Conservation (phyloP, 306 rosid genomes). For the Gynostemma pentaphyllum region DNA sequence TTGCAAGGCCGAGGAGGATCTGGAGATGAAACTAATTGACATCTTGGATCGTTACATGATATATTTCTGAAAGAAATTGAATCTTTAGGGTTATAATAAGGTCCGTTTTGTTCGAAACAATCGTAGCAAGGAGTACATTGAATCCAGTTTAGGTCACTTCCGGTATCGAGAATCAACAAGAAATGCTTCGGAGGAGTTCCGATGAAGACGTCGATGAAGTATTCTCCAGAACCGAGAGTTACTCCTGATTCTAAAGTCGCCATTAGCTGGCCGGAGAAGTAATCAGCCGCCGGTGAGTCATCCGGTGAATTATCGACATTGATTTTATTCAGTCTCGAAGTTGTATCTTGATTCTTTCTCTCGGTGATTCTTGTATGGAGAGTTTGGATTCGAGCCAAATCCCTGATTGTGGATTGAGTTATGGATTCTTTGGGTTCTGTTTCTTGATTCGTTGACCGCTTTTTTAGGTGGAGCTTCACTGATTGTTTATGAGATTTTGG, state of each 20-base stretch:
- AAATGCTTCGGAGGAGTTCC: constrained; percentile 92
- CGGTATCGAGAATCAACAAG: constrained; percentile 85
- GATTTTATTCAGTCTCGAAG: constrained; percentile 42
- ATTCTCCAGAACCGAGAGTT: constrained; percentile 90
- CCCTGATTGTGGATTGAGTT: constrained; percentile 41
- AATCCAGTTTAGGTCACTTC: constrained; percentile 97
- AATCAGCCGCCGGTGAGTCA: constrained; percentile 13
- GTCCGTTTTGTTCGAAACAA: constrained; percentile 87
- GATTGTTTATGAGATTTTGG: constrained; percentile 21
- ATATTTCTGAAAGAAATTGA: constrained; percentile 62
- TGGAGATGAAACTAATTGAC: constrained; percentile 72
- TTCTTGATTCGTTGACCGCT: constrained; percentile 21
- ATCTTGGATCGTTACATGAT: constrained; percentile 52
- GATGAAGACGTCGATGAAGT: constrained; percentile 89
- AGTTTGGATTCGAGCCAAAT: constrained; percentile 66
- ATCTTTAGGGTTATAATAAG: constrained; percentile 65
- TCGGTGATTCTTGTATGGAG: constrained; percentile 56
- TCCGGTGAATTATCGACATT: constrained; percentile 12
- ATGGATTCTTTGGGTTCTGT: constrained; percentile 33
- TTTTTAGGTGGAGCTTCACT: constrained; percentile 59
- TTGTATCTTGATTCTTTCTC: constrained; percentile 70
- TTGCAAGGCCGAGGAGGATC: constrained; percentile 80
- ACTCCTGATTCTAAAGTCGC: constrained; percentile 96
- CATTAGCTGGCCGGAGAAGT: constrained; percentile 46
- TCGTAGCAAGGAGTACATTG: constrained; percentile 85